These are phyloP conservation scores for Colletotrichum sp. DNA, from an alignment of 2,329 filamentous ascomycete genomes.

Conservation along the genomic window DNA sequence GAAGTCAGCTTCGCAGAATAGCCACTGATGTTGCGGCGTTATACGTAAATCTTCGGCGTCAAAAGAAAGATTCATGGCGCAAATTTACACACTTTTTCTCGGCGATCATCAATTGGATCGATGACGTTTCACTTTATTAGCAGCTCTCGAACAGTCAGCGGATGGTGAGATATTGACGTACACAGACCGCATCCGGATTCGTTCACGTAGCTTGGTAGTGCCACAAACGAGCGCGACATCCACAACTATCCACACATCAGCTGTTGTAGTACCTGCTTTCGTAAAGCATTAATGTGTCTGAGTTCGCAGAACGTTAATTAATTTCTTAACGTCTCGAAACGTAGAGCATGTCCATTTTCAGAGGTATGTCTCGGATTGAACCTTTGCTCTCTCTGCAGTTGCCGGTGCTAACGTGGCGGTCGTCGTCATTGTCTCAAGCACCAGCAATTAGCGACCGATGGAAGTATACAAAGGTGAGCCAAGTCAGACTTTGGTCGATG, in stretches of 20 bases:
- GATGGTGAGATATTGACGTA: background rate
- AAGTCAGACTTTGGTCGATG: background rate
- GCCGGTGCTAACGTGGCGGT: background rate
- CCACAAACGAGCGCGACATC: background rate
- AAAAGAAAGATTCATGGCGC: background rate
- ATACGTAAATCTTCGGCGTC: background rate
- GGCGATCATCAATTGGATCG: background rate
- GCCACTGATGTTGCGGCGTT: background rate
- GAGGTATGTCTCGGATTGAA: background rate
- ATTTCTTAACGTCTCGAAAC: background rate
- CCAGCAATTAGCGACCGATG: background rate
- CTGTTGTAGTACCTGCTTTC: background rate
- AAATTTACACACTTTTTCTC: background rate
- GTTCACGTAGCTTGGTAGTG: background rate
- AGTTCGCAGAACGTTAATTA: background rate
- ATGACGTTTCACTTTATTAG: background rate
- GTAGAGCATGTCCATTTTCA: background rate
- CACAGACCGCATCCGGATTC: background rate
- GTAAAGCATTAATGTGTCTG: background rate
- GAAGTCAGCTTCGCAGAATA: background rate
- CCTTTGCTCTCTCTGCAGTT: background rate
- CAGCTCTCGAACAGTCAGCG: background rate
- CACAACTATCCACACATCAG: background rate
- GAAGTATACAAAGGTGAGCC: background rate
- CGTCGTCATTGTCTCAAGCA: background rate